Percentiles rank a stretch among this genome's conserved stretches.
Evolutionary conservation across 306 rosid species (phyloP).

Genomic region (Sphenostylis stenocarpa): DNA sequence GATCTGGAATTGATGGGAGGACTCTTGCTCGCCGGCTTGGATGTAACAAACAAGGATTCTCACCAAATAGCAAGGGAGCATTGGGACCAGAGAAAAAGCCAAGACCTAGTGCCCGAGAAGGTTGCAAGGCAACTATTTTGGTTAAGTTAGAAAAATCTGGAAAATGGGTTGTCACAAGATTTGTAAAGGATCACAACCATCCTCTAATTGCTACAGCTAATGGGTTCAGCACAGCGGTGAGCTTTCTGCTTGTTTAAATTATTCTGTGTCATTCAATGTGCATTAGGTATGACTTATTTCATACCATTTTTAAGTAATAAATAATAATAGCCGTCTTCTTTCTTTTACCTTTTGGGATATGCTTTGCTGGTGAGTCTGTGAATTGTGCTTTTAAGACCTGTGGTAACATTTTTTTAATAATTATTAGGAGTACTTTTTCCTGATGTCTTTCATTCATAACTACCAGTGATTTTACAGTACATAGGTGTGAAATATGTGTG

Average conservation of each 20-base stretch:
- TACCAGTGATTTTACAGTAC: neutral
- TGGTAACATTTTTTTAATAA: neutral
- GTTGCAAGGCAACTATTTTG: slow-evolving; percentile 91
- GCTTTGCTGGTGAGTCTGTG: neutral
- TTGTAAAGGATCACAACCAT: slow-evolving; percentile 88
- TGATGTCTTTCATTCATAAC: neutral
- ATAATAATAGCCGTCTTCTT: neutral
- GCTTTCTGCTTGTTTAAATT: slow-evolving; percentile 39
- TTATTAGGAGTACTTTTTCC: neutral
- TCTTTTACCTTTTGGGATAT: neutral
- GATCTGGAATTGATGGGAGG: slow-evolving; percentile 82
- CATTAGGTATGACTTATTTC: slow-evolving; percentile 2
- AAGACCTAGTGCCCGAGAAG: slow-evolving; percentile 89
- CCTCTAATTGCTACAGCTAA: slow-evolving; percentile 68
- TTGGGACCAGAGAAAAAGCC: slow-evolving; percentile 67
- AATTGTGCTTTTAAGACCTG: neutral
- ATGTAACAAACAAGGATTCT: slow-evolving; percentile 91
- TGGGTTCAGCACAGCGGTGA: slow-evolving; percentile 76
- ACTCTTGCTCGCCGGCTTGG: slow-evolving; percentile 97
- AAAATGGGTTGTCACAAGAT: slow-evolving; percentile 90
- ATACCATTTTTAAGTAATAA: neutral
- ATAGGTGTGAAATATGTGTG: neutral
- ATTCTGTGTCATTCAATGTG: neutral
- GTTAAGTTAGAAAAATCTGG: slow-evolving; percentile 90
- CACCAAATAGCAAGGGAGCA: slow-evolving; percentile 63